Base-by-base conservation (phyloP, 2,329 filamentous ascomycete genomes). In the Talaromyces sp. region DNA sequence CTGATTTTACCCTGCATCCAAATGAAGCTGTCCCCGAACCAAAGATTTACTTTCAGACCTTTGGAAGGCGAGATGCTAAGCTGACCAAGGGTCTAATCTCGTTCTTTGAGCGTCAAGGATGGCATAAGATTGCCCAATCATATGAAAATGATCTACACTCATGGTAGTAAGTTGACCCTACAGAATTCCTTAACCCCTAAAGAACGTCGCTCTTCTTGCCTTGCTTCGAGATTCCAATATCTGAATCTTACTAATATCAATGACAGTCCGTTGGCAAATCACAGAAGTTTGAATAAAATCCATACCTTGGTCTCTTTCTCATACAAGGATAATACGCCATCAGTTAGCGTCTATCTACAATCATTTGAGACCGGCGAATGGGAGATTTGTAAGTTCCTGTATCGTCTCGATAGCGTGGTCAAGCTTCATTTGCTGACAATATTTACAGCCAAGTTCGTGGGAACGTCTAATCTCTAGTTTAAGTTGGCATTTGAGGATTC, bases 311-410 rank as follows among this genome's bases (percentile, higher is more conserved):
- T 44, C 7, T 44, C 41, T 13, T 44, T 44, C 19, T 44, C 41
- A 1, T 44, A 44, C 41, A 29, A 24, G 11, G 29, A 44, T 8
- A 44, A 44, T 13, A 44, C 16, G 24, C 41, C 41, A 10, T 30
- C 24, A 11, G 41, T 44, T 9, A 44, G 41, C 27, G 41, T 44
- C 9, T 44, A 44, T 32, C 27, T 44, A 7, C 41, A 44, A 17
- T 44, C 41, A 8, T 44, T 44, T 19, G 41, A 44, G 41, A 44
- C 41, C 10, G 41, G 41, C 3, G 41, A 44, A 33, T 44, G 41
- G 41, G 41, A 44, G 22, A 44, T 44, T n/a, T 32, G 41, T 44
- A 44, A 44, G 41, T 5, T 3, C 14, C 14, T 19, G 13, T n/a
- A 20, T 24, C 10, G 7, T 19, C n/a, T 32, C 3, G 5, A 20